These are phyloP conservation scores for Nakazawaea ambrosiae DNA, from an alignment of 805 yeast genomes.

Conservation along the genomic window DNA sequence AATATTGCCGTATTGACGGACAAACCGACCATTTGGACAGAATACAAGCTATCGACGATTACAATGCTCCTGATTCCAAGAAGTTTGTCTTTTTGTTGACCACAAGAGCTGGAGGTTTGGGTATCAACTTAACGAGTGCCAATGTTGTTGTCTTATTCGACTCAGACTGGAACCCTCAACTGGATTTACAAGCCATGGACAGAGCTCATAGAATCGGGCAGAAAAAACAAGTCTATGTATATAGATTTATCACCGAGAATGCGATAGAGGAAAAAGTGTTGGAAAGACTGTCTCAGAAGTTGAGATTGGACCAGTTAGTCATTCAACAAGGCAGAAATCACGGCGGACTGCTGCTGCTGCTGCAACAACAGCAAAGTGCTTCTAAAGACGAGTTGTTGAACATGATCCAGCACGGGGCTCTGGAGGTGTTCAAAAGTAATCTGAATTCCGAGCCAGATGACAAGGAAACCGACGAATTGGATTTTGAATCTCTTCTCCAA, in stretches of 20 bases:
- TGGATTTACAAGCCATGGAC: conserved; percentile 86
- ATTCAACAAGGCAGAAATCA: conserved; percentile 64
- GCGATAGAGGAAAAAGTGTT: conserved; percentile 79
- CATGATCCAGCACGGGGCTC: conserved; percentile 83
- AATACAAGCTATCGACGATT: conserved; percentile 69
- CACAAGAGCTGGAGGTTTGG: conserved; percentile 88
- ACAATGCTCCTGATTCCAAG: conserved; percentile 64
- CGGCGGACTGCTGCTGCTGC: conserved; percentile 25
- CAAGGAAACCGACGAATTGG: conserved; percentile 38
- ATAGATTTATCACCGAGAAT: conserved; percentile 70
- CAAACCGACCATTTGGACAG: conserved; percentile 76
- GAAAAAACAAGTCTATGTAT: conserved; percentile 75
- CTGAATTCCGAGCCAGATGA: conserved; percentile 19
- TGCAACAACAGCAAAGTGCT: conserved; percentile 27
- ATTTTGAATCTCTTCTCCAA: conserved; percentile 53
- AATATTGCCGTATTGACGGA: conserved; percentile 79
- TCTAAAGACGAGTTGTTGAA: conserved; percentile 68
- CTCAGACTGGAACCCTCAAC: conserved; percentile 88
- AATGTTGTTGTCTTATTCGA: conserved; percentile 71
- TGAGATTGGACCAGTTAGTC: conserved; percentile 73
- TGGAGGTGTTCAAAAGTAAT: conserved; percentile 42
- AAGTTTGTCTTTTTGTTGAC: conserved; percentile 73
- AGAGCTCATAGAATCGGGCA: conserved; percentile 88
- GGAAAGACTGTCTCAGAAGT: conserved; percentile 75
- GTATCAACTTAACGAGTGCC: conserved; percentile 77